phyloP scores from a whole-genome alignment of 768 basidiomycete species.

The Mycena rosella region DNA sequence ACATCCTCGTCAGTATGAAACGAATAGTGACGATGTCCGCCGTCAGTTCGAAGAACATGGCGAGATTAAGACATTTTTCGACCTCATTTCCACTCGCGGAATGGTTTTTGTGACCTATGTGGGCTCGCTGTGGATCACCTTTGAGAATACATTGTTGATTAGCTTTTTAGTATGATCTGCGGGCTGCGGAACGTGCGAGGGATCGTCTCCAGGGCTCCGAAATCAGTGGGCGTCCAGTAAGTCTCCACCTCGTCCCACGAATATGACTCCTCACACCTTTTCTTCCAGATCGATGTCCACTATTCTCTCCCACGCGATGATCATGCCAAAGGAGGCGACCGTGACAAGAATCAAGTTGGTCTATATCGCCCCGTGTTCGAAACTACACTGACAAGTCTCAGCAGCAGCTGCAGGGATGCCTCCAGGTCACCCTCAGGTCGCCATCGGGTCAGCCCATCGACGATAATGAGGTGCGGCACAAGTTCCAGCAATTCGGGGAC shows the following conservation, averaged over 20 bases:
- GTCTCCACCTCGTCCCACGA: conserved; percentile 47
- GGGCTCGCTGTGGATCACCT: conserved; percentile 53
- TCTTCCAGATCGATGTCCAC: conserved; percentile 93
- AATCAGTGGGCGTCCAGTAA: conserved; percentile 89
- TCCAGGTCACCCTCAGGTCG: conserved; percentile 84
- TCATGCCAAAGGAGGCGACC: conserved; percentile 71
- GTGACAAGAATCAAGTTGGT: conserved; percentile 87
- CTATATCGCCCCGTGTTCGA: background rate
- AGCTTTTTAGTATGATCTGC: conserved; percentile 81
- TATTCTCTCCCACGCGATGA: conserved; percentile 96
- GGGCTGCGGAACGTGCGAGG: conserved; percentile 92
- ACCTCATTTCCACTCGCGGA: conserved; percentile 93
- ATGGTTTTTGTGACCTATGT: conserved; percentile 99
- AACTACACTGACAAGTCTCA: background rate
- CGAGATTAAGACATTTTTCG: conserved; percentile 97
- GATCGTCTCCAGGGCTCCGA: conserved; percentile 92
- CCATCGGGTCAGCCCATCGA: conserved; percentile 77
- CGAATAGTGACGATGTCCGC: conserved; percentile 86
- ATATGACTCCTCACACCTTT: conserved; percentile 17
- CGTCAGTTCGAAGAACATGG: conserved; percentile 92
- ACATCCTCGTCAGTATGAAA: conserved; percentile 77
- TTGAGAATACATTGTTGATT: conserved; percentile 31
- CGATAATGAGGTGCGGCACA: conserved; percentile 86
- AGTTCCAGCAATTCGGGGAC: conserved; percentile 92
- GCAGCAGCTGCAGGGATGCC: conserved; percentile 85